A percentile compares a stretch with the other conserved stretches of the same genome.
phyloP scores from a whole-genome alignment of 148 eudicot species.

The Limonium bicolor region DNA sequence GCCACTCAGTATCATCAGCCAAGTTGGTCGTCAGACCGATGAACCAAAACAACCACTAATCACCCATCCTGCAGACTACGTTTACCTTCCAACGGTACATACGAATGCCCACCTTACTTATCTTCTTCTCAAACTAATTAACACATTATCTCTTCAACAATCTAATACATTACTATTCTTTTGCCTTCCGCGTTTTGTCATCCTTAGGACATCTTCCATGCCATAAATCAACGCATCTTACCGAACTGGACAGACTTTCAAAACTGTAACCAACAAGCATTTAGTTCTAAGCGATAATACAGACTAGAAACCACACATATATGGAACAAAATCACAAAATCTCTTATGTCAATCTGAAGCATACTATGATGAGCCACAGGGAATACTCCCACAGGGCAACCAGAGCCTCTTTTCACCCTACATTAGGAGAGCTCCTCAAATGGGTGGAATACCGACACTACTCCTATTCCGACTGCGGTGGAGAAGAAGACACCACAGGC shows the following conservation, averaged over 20 bases:
- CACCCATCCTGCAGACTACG: conserved; percentile 9
- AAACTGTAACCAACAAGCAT: conserved; percentile 4
- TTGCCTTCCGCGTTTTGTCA: not conserved
- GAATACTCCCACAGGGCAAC: conserved; percentile 19
- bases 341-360: conserved; percentile 43
- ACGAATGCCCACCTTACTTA: not conserved
- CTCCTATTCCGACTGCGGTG: conserved; percentile 15
- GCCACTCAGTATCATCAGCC: no score
- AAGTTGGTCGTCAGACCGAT: conserved; percentile 14
- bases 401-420: conserved; percentile 20
- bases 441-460: conserved; percentile 18
- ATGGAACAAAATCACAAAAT: conserved; percentile 14
- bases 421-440: conserved; percentile 52
- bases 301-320: not conserved
- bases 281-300: no score
- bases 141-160: not conserved
- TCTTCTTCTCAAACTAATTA: conserved; percentile 3
- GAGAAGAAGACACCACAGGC: no score
- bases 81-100: no score
- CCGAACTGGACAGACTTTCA: not conserved
- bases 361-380: conserved; percentile 36
- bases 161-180: not conserved
- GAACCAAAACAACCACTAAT: conserved; percentile 25
- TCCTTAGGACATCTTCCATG: no score
- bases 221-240: no score